These are phyloP conservation scores for Tagetes patula DNA, from an alignment of 129 eudicot species.

Conservation along the genomic window DNA sequence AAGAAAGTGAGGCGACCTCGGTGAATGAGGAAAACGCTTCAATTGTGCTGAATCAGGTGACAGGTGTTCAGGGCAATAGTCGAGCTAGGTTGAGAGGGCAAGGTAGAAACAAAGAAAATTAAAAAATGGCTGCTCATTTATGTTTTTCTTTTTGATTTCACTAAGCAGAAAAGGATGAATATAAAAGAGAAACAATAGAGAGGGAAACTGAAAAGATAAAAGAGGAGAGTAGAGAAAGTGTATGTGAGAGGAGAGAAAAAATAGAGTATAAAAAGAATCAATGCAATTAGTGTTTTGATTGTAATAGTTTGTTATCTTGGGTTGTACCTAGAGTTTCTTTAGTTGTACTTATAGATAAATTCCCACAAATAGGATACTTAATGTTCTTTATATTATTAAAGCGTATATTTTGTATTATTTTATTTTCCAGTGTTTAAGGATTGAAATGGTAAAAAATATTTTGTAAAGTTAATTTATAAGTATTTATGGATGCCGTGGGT, in stretches of 20 bases:
- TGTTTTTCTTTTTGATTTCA: neutral
- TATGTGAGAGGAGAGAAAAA: neutral
- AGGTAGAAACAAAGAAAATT: neutral
- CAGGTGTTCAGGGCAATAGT: neutral
- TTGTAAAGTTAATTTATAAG: neutral
- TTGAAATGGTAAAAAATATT: neutral
- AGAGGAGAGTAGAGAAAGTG: neutral
- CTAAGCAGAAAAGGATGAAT: neutral
- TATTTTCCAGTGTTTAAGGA: neutral
- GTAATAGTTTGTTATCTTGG: neutral
- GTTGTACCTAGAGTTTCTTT: neutral
- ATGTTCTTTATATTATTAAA: neutral
- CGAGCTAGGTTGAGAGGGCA: neutral
- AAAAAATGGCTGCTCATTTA: neutral
- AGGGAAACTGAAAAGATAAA: neutral
- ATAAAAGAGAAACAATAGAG: neutral
- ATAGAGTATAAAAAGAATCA: neutral
- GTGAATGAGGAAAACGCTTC: neutral
- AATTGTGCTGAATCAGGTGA: neutral
- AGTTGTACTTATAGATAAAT: neutral
- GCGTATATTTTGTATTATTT: neutral
- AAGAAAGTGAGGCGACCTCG: neutral
- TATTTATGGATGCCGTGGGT: neutral
- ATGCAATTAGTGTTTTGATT: neutral
- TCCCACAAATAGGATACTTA: neutral